A percentile compares a stretch with the other conserved stretches of the same genome.
Evolutionary conservation across 805 yeast species (phyloP).

Genomic region (Metschnikowia cubensis): DNA sequence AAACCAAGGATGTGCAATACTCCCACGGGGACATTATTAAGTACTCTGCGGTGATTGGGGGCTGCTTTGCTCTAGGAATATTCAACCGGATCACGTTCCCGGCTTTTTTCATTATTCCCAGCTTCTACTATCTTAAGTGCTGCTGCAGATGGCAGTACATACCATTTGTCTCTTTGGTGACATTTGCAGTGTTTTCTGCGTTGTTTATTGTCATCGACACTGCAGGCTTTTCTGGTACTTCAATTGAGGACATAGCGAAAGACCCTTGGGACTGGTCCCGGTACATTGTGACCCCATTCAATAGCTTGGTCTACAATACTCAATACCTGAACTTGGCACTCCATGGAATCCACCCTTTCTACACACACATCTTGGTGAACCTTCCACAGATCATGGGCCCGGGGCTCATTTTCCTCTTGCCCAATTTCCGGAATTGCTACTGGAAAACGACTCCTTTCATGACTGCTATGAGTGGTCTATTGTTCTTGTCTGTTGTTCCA

Average conservation of each 20-base stretch:
- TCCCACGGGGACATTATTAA: conserved; percentile 13
- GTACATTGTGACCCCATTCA: conserved; percentile 65
- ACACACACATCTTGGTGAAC: conserved; percentile 70
- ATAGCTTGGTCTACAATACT: conserved; percentile 71
- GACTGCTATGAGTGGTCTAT: conserved; percentile 58
- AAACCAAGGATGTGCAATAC: conserved; percentile 5
- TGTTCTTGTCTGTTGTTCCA: conserved; percentile 64
- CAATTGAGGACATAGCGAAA: conserved; percentile 2
- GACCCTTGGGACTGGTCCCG: conserved; percentile 17
- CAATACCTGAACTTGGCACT: conserved; percentile 51
- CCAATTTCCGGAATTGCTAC: conserved; percentile 31
- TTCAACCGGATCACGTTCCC: conserved; percentile 86
- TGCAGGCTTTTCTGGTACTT: conserved; percentile 23
- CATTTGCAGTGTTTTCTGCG: conserved; percentile 34
- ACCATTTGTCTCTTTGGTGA: conserved; percentile 21
- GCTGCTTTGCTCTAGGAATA: conserved; percentile 56
- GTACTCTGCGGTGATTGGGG: conserved; percentile 38
- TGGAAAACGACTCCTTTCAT: conserved; percentile 53
- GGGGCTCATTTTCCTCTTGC: conserved; percentile 43
- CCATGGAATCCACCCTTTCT: conserved; percentile 83
- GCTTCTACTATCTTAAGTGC: conserved; percentile 42
- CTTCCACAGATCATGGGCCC: conserved; percentile 86
- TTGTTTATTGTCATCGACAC: conserved; percentile 56
- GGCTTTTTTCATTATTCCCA: conserved; percentile 69
- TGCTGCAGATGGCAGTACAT: conserved; percentile 34